Percentiles rank a stretch among this genome's conserved stretches.
These are phyloP conservation scores for Penicillium ucsense DNA, from an alignment of 495 filamentous ascomycete genomes.

Conservation along the genomic window DNA sequence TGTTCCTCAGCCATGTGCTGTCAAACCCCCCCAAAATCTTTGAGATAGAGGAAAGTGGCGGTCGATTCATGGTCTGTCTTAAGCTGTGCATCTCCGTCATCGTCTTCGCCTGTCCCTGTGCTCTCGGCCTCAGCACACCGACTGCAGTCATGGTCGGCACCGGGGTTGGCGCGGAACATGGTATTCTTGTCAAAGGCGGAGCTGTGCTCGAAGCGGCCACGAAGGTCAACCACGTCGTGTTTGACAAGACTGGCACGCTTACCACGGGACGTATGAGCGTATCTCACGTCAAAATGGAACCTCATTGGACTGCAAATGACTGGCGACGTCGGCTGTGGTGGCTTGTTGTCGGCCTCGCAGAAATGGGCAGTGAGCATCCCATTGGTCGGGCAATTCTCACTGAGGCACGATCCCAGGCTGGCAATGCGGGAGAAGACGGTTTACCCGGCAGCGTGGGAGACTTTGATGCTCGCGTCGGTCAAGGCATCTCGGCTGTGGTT, in stretches of 20 bases:
- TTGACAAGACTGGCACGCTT: slow-evolving; percentile 98
- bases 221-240: slow-evolving; percentile 83
- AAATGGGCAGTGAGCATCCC: slow-evolving; percentile 91
- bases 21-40: slow-evolving; percentile 84
- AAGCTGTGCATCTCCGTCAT: slow-evolving; percentile 98
- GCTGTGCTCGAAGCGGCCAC: slow-evolving; percentile 89
- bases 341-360: slow-evolving; percentile 83
- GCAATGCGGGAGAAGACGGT: slow-evolving; percentile 58
- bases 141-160: slow-evolving; percentile 99
- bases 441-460: slow-evolving; percentile 76
- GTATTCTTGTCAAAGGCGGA: slow-evolving; percentile 94
- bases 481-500: slow-evolving; percentile 73
- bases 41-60: slow-evolving; percentile 66
- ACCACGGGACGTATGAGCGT: slow-evolving; percentile 94
- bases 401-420: slow-evolving; percentile 64
- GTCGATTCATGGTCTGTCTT: slow-evolving; percentile 89
- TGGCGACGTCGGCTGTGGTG: slow-evolving; percentile 78
- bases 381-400: slow-evolving; percentile 75
- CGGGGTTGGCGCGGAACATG: slow-evolving; percentile 90
- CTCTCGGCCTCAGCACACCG: slow-evolving; percentile 84
- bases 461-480: slow-evolving; percentile 75
- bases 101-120: slow-evolving; percentile 96
- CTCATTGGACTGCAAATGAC: slow-evolving; percentile 58
- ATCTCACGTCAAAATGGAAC: slow-evolving; percentile 53
- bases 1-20: slow-evolving; percentile 83